Base-by-base conservation (phyloP, 2,329 filamentous ascomycete species). In the Trichoderma cornu-damae region DNA sequence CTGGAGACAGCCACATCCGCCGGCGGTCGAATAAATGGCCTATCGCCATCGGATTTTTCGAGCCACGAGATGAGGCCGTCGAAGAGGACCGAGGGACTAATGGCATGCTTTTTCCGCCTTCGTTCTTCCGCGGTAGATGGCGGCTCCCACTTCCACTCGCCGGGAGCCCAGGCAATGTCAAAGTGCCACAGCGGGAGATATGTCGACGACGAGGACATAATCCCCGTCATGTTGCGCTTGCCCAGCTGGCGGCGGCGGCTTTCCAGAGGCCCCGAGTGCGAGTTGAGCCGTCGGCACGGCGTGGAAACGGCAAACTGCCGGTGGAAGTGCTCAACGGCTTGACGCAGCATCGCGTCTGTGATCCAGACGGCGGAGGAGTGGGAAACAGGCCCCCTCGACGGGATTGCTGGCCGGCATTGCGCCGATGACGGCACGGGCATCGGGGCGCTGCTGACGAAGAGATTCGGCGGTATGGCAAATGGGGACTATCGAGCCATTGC, bases 251-350 rank as follows among this genome's bases (percentile, higher is more conserved):
- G 79, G 26, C 79, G 76, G 28, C 79, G 76, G 64, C 74, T 77
- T 68, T 84, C 82, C 61, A 84, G 71, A 1, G 81, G 80, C 0
- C 81, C 81, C 0, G 78, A 77, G 6, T 77, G 72, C 24, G 76
- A 79, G 63, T 72, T 74, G 11, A 76, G 60, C 28, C 59, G 63
- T 47, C 74, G 68, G 22, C 61, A 60, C 4, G 64, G 51, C 9
- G 58, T 54, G 5, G 58, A 14, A n/a, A 57, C 59, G 6, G 61
- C 46, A 18, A 65, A 65, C n/a, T 64, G 64, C 22, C 66, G 70
- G n/a, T 64, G 61, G 18, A 66, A 70, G 43, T 64, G 66, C 30
- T 72, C 67, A 64, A 70, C 63, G 52, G 70, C 67, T 54, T 65
- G 66, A 11, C 61, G 50, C n/a, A 72, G 66, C 63, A 71, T 65